Percentiles rank a stretch among this genome's conserved stretches.
phyloP scores from a whole-genome alignment of 1,284 basidiomycete genomes.

The Pterulicium gracile region DNA sequence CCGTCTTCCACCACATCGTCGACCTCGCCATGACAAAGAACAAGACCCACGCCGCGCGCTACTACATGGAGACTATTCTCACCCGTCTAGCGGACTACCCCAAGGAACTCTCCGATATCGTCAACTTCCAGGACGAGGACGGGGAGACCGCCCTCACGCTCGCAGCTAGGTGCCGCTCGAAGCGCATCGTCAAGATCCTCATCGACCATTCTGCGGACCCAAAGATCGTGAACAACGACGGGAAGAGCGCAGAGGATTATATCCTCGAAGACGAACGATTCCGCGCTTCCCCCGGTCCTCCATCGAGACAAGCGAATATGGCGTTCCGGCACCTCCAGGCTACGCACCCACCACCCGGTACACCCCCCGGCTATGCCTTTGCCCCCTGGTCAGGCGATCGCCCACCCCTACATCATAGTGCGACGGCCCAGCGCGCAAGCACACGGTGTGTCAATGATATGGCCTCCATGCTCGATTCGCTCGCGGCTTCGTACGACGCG shows the following conservation, averaged over 20 bases:
- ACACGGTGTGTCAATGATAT: slow-evolving; percentile 81
- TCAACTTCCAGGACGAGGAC: slow-evolving; percentile 99
- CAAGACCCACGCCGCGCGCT: slow-evolving; percentile 95
- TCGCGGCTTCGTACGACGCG: slow-evolving; percentile 89
- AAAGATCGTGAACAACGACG: slow-evolving; percentile 91
- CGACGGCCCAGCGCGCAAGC: slow-evolving; percentile 81
- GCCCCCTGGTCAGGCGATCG: slow-evolving; percentile 43
- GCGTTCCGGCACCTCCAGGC: slow-evolving; percentile 59
- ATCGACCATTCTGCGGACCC: slow-evolving; percentile 97
- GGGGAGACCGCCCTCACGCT: slow-evolving; percentile 97
- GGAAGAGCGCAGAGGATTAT: slow-evolving; percentile 97
- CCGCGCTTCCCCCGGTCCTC: slow-evolving; percentile 76
- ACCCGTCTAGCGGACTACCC: slow-evolving; percentile 89
- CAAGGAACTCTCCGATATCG: slow-evolving; percentile 93
- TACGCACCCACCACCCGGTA: slow-evolving; percentile 32
- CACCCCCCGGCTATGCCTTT: slow-evolving; percentile 30
- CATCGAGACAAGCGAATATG: slow-evolving; percentile 53
- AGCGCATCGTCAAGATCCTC: slow-evolving; percentile 92
- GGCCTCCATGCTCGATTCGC: slow-evolving; percentile 76
- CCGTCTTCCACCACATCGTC: slow-evolving; percentile 97
- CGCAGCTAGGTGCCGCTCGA: slow-evolving; percentile 92
- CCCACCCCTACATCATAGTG: slow-evolving; percentile 76
- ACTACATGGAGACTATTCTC: slow-evolving; percentile 98
- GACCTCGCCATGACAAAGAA: slow-evolving; percentile 98
- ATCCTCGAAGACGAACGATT: slow-evolving; percentile 98